Conservation (phyloP, 2,329 filamentous ascomycete genomes). For the Parafenestella ontariensis region DNA sequence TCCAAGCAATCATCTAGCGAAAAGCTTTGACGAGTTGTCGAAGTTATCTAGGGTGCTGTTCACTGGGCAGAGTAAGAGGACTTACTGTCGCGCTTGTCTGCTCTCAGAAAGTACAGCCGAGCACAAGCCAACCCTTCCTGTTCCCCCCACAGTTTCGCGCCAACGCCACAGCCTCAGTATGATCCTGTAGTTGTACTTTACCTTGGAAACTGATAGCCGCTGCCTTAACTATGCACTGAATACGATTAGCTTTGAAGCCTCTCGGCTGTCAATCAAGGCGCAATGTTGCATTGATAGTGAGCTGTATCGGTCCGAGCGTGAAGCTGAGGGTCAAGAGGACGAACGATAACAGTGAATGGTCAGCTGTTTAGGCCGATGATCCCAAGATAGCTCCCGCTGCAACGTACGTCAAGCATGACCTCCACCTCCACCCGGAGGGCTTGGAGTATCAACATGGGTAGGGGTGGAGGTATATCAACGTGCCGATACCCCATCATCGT, state of each 20-base stretch:
- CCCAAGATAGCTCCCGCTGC: conserved; percentile 34
- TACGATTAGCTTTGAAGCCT: not conserved
- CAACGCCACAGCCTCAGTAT: conserved; percentile 21
- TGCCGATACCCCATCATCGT: conserved; percentile 22
- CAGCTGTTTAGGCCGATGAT: conserved; percentile 19
- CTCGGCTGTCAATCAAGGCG: conserved; percentile 3
- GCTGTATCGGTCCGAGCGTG: conserved; percentile 16
- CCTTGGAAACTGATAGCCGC: conserved; percentile 13
- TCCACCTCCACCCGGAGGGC: conserved; percentile 32
- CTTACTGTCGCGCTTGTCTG: conserved; percentile 13
- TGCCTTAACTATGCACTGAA: conserved; percentile 3
- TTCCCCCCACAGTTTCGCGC: conserved; percentile 38
- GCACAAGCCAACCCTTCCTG: conserved; percentile 23
- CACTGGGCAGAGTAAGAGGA: not conserved
- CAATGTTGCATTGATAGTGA: conserved; percentile 14
- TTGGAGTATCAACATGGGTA: conserved; percentile 33
- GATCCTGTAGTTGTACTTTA: conserved; percentile 8
- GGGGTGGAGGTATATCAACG: conserved; percentile 45
- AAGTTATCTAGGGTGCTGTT: conserved; percentile 3
- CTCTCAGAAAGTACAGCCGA: conserved; percentile 41
- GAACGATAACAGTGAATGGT: conserved; percentile 26
- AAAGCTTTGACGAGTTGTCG: not conserved
- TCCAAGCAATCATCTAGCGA: conserved; percentile 1
- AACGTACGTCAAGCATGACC: conserved; percentile 28
- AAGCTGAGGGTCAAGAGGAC: conserved; percentile 12